A percentile compares a stretch with the other conserved stretches of the same genome.
phyloP scores from a whole-genome alignment of 225 moss, liverwort and hornwort genomes.

The Asterella californica region DNA sequence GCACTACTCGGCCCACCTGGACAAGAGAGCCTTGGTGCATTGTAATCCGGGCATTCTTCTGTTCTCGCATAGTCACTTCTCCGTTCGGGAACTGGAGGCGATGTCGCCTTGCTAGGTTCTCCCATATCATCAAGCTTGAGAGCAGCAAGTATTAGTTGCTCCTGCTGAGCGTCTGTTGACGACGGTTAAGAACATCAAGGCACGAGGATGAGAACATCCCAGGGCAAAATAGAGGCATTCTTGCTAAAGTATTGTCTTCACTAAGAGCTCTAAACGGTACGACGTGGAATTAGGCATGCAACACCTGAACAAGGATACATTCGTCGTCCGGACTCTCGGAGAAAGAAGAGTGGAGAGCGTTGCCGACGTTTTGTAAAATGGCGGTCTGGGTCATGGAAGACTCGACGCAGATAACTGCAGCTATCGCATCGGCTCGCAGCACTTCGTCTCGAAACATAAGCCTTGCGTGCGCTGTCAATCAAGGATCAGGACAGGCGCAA shows the following conservation, averaged over 20 bases:
- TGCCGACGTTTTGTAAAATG: constrained; percentile 80
- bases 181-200: neutral
- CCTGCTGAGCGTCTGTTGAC: constrained; percentile 40
- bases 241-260: too few relatives aligned
- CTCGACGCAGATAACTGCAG: constrained; percentile 90
- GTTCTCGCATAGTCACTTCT: neutral
- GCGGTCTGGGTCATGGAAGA: constrained; percentile 93
- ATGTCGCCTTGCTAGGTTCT: neutral
- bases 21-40: neutral
- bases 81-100: neutral
- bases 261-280: neutral
- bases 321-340: constrained; percentile 85
- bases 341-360: constrained; percentile 87
- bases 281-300: neutral
- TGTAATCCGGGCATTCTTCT: neutral
- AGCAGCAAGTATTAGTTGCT: constrained; percentile 38
- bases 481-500: neutral
- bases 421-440: constrained; percentile 74
- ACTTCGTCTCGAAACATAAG: constrained; percentile 95
- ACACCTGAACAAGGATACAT: constrained; percentile 64
- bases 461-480: constrained; percentile 76
- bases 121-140: constrained; percentile 27
- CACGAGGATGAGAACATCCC: neutral
- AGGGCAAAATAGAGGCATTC: neutral
- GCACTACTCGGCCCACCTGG: neutral